Evolutionary conservation across 2,329 filamentous ascomycete genomes (phyloP), one percentile per base, ranked within the genome.

Genomic region (Leptodontidium sp.): DNA sequence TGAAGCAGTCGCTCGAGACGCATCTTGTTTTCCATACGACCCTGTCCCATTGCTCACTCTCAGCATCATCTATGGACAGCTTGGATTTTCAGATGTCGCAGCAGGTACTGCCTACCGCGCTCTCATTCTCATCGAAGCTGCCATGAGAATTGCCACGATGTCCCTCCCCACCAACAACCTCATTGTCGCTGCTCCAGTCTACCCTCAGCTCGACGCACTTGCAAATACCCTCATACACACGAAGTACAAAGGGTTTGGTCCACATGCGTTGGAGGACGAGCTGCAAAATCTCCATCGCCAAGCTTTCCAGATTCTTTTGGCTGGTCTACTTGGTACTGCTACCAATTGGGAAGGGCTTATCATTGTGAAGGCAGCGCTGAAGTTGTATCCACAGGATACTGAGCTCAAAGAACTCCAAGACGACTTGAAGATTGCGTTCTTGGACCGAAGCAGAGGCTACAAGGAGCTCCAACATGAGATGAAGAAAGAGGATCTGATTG

Each of bases 11-110:
- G 50, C 40, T 29, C 50, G 32, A 8, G 65, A 50, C 11, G 17
- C 38, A 3, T 7, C 15, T 9, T 12, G 12, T 21, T 53, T 24
- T 29, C 73, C 75, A 0, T 74, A 77, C 53, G 68, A 77, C 24
- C 74, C 75, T 1, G 21, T 26, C 0, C 38, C 67, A 8, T 72
- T 70, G 32, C 55, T 76, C 8, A 58, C 72, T 4, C 61, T 76
- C 2, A 61, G 61, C 1, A n/a, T 32, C 2, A 38, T 72, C 2
- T 61, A 75, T 29, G 40, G 57, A 9, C 68, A 70, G 7, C 58
- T 77, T 3, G 74, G 75, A 2, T 78, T 77, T 24, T 64, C 59
- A 6, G 76, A 77, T 26, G 68, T 76, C 9, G 65, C 65, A 1
- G 68, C 66, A 0, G 68, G 67, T 2, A 65, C 71, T 35, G 72